Evolutionary conservation across 345 rosid species (phyloP).

Genomic region (Camelina hispida): DNA sequence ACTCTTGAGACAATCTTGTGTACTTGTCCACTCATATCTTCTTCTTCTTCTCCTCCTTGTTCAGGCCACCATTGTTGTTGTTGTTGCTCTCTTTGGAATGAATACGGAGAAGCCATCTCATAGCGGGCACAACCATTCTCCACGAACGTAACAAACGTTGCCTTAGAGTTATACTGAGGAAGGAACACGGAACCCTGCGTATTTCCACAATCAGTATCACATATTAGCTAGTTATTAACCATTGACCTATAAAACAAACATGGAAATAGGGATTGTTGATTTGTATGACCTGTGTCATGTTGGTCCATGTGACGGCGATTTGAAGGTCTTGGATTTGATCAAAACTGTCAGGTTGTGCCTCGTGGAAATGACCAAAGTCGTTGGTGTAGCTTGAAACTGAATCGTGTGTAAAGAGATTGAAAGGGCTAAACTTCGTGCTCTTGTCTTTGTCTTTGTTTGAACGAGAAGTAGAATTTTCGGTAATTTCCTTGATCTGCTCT

Average conservation of each 20-base stretch:
- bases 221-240: too few relatives aligned
- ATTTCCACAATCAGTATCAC: not conserved
- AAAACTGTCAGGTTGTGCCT: conserved; percentile 47
- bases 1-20: conserved; percentile 44
- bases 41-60: conserved; percentile 16
- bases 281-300: conserved; percentile 48
- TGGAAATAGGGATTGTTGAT: not conserved
- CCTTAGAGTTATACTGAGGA: conserved; percentile 53
- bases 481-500: conserved; percentile 45
- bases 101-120: conserved; percentile 62
- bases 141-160: conserved; percentile 44
- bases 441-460: conserved; percentile 32
- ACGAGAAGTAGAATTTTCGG: conserved; percentile 28
- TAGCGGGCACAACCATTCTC: conserved; percentile 52
- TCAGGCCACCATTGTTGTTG: conserved; percentile 23
- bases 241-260: not conserved
- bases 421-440: conserved; percentile 33
- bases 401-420: conserved; percentile 41
- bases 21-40: conserved; percentile 37
- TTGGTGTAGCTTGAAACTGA: conserved; percentile 49
- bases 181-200: conserved; percentile 52
- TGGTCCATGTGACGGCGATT: conserved; percentile 36
- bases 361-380: conserved; percentile 51
- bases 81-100: conserved; percentile 15
- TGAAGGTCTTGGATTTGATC: conserved; percentile 49